Conservation (phyloP, 1,139 yeast species). For the Entelexis sorbosivorans region DNA sequence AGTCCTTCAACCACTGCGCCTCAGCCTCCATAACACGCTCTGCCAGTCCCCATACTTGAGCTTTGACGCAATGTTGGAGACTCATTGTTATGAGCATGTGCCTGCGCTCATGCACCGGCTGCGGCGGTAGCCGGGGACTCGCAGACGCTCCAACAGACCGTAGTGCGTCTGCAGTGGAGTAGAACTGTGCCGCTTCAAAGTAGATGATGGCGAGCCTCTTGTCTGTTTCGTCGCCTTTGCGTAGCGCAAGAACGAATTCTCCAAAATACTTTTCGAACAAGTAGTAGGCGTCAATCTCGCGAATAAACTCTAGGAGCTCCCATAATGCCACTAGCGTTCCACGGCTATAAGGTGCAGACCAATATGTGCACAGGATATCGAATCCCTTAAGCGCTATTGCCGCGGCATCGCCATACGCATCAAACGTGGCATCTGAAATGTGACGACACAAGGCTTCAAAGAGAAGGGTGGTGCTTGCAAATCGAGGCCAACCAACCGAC, state of each 20-base stretch:
- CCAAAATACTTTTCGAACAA: background rate
- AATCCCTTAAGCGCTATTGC: background rate
- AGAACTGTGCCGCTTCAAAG: background rate
- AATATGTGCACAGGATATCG: background rate
- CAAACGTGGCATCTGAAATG: background rate
- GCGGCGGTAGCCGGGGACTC: background rate
- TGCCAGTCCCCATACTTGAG: background rate
- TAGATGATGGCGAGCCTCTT: background rate
- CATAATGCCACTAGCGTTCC: background rate
- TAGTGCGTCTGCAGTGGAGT: background rate
- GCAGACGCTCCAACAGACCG: background rate
- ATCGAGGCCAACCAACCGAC: background rate
- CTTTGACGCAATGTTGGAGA: background rate
- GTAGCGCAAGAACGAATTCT: background rate
- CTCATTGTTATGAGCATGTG: background rate
- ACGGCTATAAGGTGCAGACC: background rate
- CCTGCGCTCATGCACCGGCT: background rate
- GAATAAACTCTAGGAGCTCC: background rate
- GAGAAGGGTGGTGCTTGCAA: background rate
- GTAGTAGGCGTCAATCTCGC: background rate
- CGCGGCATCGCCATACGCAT: background rate
- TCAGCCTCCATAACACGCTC: background rate
- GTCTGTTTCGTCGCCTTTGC: background rate
- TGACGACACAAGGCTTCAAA: background rate
- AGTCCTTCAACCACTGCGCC: background rate